Conservation (phyloP, 2,329 filamentous ascomycete genomes). For the Aspergillus neoniger region DNA sequence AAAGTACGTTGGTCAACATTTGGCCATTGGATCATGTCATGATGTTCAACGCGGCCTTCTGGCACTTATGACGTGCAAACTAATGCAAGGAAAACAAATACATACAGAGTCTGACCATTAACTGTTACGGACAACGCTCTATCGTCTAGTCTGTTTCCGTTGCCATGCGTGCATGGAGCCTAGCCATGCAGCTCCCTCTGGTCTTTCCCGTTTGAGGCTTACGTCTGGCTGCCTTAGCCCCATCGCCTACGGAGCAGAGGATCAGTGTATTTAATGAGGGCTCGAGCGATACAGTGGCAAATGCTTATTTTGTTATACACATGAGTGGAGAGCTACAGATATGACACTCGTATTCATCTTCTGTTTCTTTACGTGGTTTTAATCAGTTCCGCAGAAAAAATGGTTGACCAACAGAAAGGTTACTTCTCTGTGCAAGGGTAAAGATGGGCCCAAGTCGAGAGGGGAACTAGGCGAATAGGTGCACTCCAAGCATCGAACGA, state of each 20-base stretch:
- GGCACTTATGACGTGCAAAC: constrained; percentile 22
- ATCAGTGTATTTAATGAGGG: background rate
- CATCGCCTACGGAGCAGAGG: background rate
- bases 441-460: background rate
- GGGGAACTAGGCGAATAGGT: background rate
- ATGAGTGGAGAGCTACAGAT: background rate
- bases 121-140: constrained; percentile 13
- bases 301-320: background rate
- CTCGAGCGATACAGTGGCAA: background rate
- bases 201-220: background rate
- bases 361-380: background rate
- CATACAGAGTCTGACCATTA: constrained; percentile 16
- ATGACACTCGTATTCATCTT: background rate
- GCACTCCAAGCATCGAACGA: background rate
- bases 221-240: constrained; percentile 5
- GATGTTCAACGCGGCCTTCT: constrained; percentile 15
- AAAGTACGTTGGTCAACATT: constrained; percentile 22
- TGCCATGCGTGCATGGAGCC: constrained; percentile 11
- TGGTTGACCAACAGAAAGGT: background rate
- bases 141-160: constrained; percentile 18
- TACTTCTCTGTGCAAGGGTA: background rate
- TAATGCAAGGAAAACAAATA: constrained; percentile 32
- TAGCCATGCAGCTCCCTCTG: background rate
- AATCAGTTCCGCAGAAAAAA: background rate
- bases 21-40: constrained; percentile 13